Conservation (phyloP, 208 protist genomes). For the Acanthamoeba polyphaga region DNA sequence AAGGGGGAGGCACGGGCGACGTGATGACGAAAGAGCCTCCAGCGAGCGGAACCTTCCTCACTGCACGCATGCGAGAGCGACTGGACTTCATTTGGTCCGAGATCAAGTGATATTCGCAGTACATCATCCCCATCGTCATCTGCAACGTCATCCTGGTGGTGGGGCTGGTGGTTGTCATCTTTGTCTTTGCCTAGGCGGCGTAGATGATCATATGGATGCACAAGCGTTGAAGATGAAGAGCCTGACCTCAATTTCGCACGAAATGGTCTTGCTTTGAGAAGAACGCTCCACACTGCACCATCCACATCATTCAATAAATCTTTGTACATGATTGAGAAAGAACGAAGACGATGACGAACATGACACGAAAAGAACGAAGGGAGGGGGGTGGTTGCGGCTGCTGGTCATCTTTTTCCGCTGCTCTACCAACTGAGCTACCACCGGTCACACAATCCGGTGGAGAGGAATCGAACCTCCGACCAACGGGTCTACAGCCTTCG, state of each 20-base stretch:
- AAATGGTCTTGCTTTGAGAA: too few relatives aligned
- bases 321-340: background rate
- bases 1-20: background rate
- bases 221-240: too few relatives aligned
- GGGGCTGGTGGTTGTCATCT: slow-evolving; percentile 41
- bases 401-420: background rate
- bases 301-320: too few relatives aligned
- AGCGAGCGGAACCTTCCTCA: background rate
- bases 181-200: background rate
- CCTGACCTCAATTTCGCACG: too few relatives aligned
- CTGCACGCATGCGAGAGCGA: slow-evolving; percentile 3
- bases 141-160: slow-evolving; percentile 32
- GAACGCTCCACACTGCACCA: too few relatives aligned
- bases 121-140: slow-evolving; percentile 47
- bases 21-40: too few relatives aligned
- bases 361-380: background rate
- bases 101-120: slow-evolving; percentile 47
- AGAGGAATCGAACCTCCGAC: slow-evolving; percentile 13
- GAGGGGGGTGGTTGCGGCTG: background rate
- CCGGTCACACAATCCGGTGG: background rate
- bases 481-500: slow-evolving; percentile 40
- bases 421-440: slow-evolving; percentile 32
- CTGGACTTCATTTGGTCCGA: slow-evolving; percentile 47
- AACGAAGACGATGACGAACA: background rate
- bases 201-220: too few relatives aligned